phyloP scores from a whole-genome alignment of 345 rosid species.

The Corchorus olitorius region DNA sequence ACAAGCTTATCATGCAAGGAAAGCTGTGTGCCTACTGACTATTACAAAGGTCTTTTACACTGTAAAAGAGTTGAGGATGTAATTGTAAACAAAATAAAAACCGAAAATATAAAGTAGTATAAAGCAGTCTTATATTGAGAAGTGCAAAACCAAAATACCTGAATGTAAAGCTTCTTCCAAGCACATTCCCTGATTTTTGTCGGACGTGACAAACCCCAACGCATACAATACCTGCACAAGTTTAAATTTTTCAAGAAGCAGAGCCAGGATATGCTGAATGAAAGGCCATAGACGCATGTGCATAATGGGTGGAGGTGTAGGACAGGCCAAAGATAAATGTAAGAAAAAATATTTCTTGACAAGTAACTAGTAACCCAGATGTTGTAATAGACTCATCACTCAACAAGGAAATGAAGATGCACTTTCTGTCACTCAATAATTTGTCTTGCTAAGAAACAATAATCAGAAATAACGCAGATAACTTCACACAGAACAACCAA shows the following conservation, averaged over 20 bases:
- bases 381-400: neutral
- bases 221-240: conserved; percentile 65
- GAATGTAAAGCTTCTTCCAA: conserved; percentile 94
- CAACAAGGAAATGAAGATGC: neutral
- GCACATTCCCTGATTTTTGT: conserved; percentile 65
- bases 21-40: neutral
- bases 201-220: conserved; percentile 78
- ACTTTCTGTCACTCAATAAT: neutral
- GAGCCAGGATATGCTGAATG: neutral
- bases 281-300: neutral
- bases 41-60: neutral
- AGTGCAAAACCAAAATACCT: conserved; percentile 43
- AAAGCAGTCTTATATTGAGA: neutral
- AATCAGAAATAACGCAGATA: neutral
- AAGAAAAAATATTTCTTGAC: neutral
- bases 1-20: neutral
- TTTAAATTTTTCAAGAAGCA: neutral
- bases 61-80: neutral
- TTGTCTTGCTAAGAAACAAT: neutral
- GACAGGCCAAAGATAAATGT: neutral
- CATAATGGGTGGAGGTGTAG: neutral
- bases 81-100: neutral
- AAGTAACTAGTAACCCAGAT: neutral
- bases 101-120: neutral
- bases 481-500: neutral